phyloP scores from a whole-genome alignment of 2,329 filamentous ascomycete genomes.

The Trichoderma aggressivum region DNA sequence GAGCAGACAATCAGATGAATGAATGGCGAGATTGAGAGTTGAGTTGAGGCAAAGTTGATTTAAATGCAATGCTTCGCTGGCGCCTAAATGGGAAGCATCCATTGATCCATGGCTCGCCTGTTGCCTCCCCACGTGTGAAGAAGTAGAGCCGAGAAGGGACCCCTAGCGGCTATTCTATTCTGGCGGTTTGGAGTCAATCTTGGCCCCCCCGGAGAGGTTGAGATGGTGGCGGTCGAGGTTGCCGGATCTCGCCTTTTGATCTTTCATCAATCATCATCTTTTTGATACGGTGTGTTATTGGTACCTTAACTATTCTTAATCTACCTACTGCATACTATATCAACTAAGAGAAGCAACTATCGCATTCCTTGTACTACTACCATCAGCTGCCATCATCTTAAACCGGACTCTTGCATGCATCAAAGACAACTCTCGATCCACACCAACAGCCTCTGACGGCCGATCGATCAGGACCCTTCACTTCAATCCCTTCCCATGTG shows the following conservation, averaged over 20 bases:
- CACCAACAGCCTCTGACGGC: neutral
- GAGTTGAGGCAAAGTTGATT: neutral
- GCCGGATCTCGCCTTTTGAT: neutral
- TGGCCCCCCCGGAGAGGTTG: neutral
- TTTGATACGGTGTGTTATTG: neutral
- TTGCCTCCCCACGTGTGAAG: neutral
- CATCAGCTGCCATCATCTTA: neutral
- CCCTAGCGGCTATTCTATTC: neutral
- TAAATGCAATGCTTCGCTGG: neutral
- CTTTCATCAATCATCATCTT: neutral
- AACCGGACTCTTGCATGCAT: neutral
- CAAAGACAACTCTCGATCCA: neutral
- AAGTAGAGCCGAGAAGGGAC: neutral
- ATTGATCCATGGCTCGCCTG: neutral
- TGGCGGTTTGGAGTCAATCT: neutral
- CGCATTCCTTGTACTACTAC: neutral
- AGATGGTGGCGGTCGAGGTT: neutral
- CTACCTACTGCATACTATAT: neutral
- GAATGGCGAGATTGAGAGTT: neutral
- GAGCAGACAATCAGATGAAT: neutral
- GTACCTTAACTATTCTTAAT: neutral
- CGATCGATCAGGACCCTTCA: neutral
- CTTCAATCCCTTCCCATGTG: neutral
- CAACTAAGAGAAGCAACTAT: neutral
- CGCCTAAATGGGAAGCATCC: conserved; percentile 5